Evolutionary conservation across 441 rosid genomes (phyloP).

Genomic region (Dalechampia spathulata): DNA sequence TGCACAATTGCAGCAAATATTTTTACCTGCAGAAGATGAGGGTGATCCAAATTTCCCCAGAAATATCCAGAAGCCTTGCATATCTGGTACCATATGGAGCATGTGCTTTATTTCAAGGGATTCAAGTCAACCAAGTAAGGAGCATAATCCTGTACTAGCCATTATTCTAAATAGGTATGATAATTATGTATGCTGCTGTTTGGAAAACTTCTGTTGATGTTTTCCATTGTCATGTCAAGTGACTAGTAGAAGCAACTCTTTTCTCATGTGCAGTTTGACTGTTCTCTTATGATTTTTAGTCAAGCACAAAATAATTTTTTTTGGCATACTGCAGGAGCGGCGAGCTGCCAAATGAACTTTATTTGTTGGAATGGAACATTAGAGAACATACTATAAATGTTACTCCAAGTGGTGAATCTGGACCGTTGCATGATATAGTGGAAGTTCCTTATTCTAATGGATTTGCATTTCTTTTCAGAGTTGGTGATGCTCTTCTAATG

Average conservation of each 20-base stretch:
- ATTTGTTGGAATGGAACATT: slow-evolving; percentile 66
- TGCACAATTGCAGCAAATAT: slow-evolving; percentile 49
- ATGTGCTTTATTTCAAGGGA: slow-evolving; percentile 85
- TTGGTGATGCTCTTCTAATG: slow-evolving; percentile 93
- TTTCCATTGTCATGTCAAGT: slow-evolving; percentile 16
- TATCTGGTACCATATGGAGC: slow-evolving; percentile 96
- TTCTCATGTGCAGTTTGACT: slow-evolving; percentile 13
- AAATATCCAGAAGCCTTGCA: slow-evolving; percentile 28
- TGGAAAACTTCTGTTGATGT: slow-evolving; percentile 11
- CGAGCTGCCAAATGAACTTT: slow-evolving; percentile 54
- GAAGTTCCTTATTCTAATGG: slow-evolving; percentile 90
- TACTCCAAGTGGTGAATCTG: slow-evolving; percentile 56
- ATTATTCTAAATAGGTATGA: slow-evolving; percentile 81
- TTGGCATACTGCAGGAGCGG: slow-evolving; percentile 59
- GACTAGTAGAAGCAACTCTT: slow-evolving; percentile 15
- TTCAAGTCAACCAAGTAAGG: slow-evolving; percentile 47
- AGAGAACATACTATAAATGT: slow-evolving; percentile 43
- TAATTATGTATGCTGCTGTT: slow-evolving; percentile 18
- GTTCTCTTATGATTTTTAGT: slow-evolving; percentile 22
- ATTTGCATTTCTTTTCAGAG: slow-evolving; percentile 82
- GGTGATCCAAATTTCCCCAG: slow-evolving; percentile 29
- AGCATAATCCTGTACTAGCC: slow-evolving; percentile 79
- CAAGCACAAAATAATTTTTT: slow-evolving; percentile 15
- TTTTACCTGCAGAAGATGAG: slow-evolving; percentile 68
- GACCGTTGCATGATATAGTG: slow-evolving; percentile 68